Conservation (phyloP, 192 early-diverging fungal genomes). For the Umbelopsis sp. region DNA sequence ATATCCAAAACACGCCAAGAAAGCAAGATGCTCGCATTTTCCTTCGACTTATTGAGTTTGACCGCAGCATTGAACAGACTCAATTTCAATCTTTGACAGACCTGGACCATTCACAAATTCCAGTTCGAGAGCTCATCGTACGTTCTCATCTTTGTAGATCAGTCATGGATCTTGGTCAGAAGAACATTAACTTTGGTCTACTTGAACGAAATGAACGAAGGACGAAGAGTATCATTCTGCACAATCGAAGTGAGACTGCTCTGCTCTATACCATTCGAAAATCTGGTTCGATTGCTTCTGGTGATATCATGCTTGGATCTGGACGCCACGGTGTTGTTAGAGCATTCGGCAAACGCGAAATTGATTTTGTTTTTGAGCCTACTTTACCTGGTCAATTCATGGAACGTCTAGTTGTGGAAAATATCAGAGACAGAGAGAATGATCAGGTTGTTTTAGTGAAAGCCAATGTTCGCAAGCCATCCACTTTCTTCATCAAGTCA, state of each 20-base stretch:
- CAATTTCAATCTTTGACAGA: conserved; percentile 77
- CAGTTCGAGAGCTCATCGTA: conserved; percentile 89
- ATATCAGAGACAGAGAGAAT: conserved; percentile 84
- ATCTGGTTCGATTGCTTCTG: conserved; percentile 92
- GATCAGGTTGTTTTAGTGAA: conserved; percentile 83
- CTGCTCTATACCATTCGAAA: conserved; percentile 91
- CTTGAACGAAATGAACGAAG: conserved; percentile 85
- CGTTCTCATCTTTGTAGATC: conserved; percentile 82
- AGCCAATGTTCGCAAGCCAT: conserved; percentile 85
- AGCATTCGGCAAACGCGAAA: conserved; percentile 86
- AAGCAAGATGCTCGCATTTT: conserved; percentile 86
- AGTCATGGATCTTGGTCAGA: conserved; percentile 92
- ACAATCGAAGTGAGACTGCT: conserved; percentile 89
- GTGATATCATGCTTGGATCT: conserved; percentile 81
- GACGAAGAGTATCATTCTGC: conserved; percentile 85
- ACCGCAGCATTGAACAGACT: conserved; percentile 75
- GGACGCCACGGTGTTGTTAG: conserved; percentile 87
- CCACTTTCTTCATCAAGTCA: conserved; percentile 83
- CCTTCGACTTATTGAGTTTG: conserved; percentile 84
- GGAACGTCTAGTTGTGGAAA: conserved; percentile 86
- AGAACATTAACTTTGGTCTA: conserved; percentile 95
- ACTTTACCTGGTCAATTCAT: conserved; percentile 85
- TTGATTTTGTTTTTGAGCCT: conserved; percentile 92
- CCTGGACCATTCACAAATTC: conserved; percentile 60
- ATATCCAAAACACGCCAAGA: conserved; percentile 70